Conservation (phyloP, 495 filamentous ascomycete species). For the Rusavskia elegans region DNA sequence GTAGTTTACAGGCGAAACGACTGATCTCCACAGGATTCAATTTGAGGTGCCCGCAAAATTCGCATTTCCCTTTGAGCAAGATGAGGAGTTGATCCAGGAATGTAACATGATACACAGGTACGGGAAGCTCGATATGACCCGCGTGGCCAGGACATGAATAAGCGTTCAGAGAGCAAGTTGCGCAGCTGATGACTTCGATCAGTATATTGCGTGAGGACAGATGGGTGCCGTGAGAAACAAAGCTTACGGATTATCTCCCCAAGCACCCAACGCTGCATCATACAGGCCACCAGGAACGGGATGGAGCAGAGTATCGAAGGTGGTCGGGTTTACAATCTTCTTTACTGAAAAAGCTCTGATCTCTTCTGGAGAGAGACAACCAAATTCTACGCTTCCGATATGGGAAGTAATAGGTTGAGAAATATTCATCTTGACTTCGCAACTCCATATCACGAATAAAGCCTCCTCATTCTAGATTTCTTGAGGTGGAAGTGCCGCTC, state of each 20-base stretch:
- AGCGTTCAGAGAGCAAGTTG: conserved; percentile 69
- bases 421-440: conserved; percentile 46
- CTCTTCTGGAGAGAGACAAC: conserved; percentile 61
- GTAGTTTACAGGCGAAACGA: conserved; percentile 67
- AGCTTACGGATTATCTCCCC: conserved; percentile 62
- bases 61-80: conserved; percentile 70
- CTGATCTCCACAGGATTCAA: conserved; percentile 58
- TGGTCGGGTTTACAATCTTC: conserved; percentile 73
- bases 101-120: conserved; percentile 80
- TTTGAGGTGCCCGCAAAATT: conserved; percentile 74
- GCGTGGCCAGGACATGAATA: conserved; percentile 79
- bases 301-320: conserved; percentile 77
- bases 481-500: not conserved
- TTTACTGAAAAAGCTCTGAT: conserved; percentile 83
- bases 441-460: conserved; percentile 8
- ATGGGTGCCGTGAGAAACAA: not conserved
- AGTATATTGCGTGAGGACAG: not conserved
- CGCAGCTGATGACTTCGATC: conserved; percentile 41
- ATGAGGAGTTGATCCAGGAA: conserved; percentile 84
- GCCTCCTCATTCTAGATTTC: not conserved
- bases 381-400: conserved; percentile 81
- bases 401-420: conserved; percentile 74
- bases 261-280: conserved; percentile 84
- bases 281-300: conserved; percentile 81
- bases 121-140: conserved; percentile 88